These are phyloP conservation scores for Fusarium dlaminii DNA, from an alignment of 2,329 filamentous ascomycete species.

Conservation along the genomic window DNA sequence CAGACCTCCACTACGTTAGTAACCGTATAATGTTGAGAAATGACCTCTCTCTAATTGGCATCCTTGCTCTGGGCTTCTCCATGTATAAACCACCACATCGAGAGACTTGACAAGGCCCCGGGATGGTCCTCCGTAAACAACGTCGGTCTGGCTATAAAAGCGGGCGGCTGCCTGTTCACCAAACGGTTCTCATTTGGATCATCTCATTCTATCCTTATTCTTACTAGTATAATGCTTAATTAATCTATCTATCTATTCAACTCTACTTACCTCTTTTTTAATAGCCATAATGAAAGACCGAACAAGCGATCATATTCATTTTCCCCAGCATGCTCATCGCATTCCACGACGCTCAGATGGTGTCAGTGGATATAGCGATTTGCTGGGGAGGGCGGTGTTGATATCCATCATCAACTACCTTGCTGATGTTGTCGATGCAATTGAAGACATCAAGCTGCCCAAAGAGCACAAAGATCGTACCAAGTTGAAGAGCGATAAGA, in stretches of 20 bases:
- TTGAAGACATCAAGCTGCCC: conserved; percentile 29
- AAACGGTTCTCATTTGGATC: not conserved
- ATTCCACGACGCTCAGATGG: conserved; percentile 24
- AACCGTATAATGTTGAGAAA: conserved; percentile 16
- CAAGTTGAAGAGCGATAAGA: conserved; percentile 23
- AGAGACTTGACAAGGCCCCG: not conserved
- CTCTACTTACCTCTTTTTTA: not conserved
- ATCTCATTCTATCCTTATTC: conserved; percentile 5
- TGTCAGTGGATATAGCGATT: conserved; percentile 19
- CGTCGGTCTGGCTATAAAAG: conserved; percentile 9
- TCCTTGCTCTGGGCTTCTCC: conserved; percentile 12
- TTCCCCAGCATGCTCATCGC: conserved; percentile 27
- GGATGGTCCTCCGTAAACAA: not conserved
- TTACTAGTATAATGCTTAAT: conserved; percentile 4
- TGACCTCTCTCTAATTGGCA: conserved; percentile 13
- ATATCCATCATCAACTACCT: conserved; percentile 34
- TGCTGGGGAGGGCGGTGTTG: conserved; percentile 27
- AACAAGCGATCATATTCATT: conserved; percentile 29
- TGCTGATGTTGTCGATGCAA: conserved; percentile 26
- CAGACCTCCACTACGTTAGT: conserved; percentile 7
- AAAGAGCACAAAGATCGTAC: conserved; percentile 18
- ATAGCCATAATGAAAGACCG: conserved; percentile 27
- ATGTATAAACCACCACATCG: conserved; percentile 28
- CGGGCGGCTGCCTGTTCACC: not conserved
- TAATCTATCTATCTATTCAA: not conserved